Conservation (phyloP, 2,329 filamentous ascomycete species). For the Fusarium sp. region DNA sequence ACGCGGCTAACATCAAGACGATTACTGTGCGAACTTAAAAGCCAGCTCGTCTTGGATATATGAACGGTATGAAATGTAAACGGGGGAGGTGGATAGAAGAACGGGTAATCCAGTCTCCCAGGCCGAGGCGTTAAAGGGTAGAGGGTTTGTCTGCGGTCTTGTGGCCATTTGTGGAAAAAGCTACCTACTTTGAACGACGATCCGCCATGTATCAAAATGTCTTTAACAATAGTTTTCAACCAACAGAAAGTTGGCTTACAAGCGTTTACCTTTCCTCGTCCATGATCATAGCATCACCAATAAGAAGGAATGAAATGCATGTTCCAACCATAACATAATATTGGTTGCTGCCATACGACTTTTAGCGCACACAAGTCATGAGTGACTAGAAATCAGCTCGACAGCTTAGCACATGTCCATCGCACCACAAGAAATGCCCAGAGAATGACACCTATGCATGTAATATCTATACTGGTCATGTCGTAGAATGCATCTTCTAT, state of each 20-base stretch:
- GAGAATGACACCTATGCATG: background rate
- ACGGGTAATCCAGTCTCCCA: slow-evolving; percentile 29
- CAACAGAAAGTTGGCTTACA: slow-evolving; percentile 40
- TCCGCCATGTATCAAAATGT: slow-evolving; percentile 47
- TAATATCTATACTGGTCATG: slow-evolving; percentile 29
- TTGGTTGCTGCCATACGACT: background rate
- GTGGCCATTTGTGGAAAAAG: slow-evolving; percentile 44
- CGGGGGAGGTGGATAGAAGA: slow-evolving; percentile 23
- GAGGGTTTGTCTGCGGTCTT: slow-evolving; percentile 44
- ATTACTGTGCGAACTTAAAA: slow-evolving; percentile 34
- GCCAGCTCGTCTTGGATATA: slow-evolving; percentile 43
- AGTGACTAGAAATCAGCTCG: background rate
- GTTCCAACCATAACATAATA: background rate
- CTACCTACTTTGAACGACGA: slow-evolving; percentile 43
- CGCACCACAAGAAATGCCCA: slow-evolving; percentile 9
- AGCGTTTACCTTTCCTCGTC: slow-evolving; percentile 13
- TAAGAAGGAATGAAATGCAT: background rate
- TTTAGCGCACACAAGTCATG: background rate
- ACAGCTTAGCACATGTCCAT: slow-evolving; percentile 1
- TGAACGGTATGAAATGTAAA: slow-evolving; percentile 44
- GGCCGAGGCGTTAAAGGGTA: slow-evolving; percentile 46
- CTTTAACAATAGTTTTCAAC: slow-evolving; percentile 39
- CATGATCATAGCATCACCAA: background rate
- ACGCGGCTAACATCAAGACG: slow-evolving; percentile 44
- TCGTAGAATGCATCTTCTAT: slow-evolving; percentile 15